Conservation (phyloP, 345 rosid species). For the Combretum micranthum region DNA sequence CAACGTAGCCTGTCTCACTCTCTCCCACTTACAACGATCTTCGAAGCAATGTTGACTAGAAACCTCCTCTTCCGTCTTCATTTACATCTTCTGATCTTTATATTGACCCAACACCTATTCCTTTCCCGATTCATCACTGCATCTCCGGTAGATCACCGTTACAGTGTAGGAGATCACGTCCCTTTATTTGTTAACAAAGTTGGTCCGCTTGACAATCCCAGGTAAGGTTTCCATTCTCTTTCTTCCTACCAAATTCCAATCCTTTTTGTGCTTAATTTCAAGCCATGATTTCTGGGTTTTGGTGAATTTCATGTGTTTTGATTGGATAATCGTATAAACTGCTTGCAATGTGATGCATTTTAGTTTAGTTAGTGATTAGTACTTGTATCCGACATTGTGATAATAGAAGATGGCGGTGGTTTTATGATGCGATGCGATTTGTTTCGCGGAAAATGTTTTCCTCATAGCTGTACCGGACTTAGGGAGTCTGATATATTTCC, state of each 20-base stretch:
- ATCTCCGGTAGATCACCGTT: slow-evolving; percentile 30
- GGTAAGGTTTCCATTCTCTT: slow-evolving; percentile 20
- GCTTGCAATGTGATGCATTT: no score
- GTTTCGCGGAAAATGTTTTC: no score
- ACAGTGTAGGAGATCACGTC: slow-evolving; percentile 60
- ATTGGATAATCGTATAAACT: no score
- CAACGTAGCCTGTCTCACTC: no score
- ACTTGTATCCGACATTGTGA: no score
- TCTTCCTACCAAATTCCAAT: not conserved
- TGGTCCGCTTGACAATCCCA: slow-evolving; percentile 78
- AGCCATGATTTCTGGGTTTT: not conserved
- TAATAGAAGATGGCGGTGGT: no score
- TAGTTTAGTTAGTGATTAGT: no score
- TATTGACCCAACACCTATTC: not conserved
- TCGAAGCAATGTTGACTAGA: slow-evolving; percentile 1
- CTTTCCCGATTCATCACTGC: slow-evolving; percentile 17
- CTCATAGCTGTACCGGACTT: no score
- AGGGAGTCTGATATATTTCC: no score
- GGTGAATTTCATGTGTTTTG: not conserved
- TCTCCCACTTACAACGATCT: no score
- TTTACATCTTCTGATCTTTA: slow-evolving; percentile 2
- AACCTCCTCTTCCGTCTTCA: slow-evolving; percentile 1
- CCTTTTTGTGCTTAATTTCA: not conserved
- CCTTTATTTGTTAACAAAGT: slow-evolving; percentile 73
- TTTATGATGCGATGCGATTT: no score